Conservation (phyloP, 352 stramenopile species). For the Elongisporangium undulatum region DNA sequence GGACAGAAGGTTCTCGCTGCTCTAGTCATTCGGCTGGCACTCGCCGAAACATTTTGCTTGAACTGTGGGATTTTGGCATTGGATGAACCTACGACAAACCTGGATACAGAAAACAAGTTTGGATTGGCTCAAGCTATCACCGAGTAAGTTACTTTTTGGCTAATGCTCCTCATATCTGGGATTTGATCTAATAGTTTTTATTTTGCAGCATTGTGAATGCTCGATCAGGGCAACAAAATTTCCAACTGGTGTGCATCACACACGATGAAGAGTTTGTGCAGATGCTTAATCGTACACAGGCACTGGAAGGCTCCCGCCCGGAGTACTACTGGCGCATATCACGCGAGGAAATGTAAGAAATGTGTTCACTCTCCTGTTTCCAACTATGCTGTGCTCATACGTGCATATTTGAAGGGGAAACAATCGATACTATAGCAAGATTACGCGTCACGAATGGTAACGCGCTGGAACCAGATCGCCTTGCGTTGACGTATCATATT, state of each 20-base stretch:
- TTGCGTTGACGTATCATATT: background rate
- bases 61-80: slow-evolving; percentile 98
- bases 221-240: slow-evolving; percentile 95
- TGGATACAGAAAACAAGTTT: slow-evolving; percentile 97
- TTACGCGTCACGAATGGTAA: slow-evolving; percentile 63
- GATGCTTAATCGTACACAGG: slow-evolving; percentile 80
- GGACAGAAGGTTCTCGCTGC: slow-evolving; percentile 96
- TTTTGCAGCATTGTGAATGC: slow-evolving; percentile 90
- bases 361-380: background rate
- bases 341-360: slow-evolving; percentile 74
- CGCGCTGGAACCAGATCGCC: no score
- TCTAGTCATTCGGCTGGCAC: slow-evolving; percentile 96
- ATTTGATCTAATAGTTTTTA: slow-evolving; percentile 5
- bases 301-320: slow-evolving; percentile 63
- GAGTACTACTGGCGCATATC: slow-evolving; percentile 85
- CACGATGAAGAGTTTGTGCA: slow-evolving; percentile 97
- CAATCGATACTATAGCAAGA: slow-evolving; percentile 84
- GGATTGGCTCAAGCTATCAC: slow-evolving; percentile 86
- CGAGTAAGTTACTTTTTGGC: slow-evolving; percentile 41
- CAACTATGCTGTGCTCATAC: background rate
- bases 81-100: slow-evolving; percentile 98
- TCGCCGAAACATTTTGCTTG: slow-evolving; percentile 99
- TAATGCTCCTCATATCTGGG: background rate
- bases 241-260: slow-evolving; percentile 99
- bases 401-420: slow-evolving; percentile 33